These are phyloP conservation scores for Flaveria brownii DNA, from an alignment of 129 eudicot species.

Conservation along the genomic window DNA sequence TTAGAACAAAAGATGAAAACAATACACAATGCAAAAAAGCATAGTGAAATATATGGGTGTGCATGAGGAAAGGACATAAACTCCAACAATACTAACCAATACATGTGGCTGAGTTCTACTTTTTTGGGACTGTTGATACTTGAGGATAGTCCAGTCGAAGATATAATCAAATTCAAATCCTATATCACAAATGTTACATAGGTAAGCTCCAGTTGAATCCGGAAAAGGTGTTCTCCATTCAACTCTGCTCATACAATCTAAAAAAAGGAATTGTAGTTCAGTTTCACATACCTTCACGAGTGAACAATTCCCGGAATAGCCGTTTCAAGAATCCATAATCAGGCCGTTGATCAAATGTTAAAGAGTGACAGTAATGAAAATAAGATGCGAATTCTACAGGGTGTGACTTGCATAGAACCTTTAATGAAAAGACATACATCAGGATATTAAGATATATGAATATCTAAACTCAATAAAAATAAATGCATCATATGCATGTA, in stretches of 20 bases:
- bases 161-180: slow-evolving; percentile 90
- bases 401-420: slow-evolving; percentile 96
- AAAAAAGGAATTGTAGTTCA: not conserved
- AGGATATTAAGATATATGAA: slow-evolving; percentile 16
- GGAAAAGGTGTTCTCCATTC: not conserved
- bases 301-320: slow-evolving; percentile 86
- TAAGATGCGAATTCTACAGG: slow-evolving; percentile 98
- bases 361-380: slow-evolving; percentile 94
- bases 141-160: slow-evolving; percentile 94
- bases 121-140: slow-evolving; percentile 90
- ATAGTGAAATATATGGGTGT: not conserved
- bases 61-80: slow-evolving; percentile 15
- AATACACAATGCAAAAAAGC: not conserved
- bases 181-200: slow-evolving; percentile 31
- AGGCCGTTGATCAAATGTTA: slow-evolving; percentile 97
- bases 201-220: no score
- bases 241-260: not conserved
- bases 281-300: slow-evolving; percentile 74
- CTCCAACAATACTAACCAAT: slow-evolving; percentile 31
- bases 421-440: slow-evolving; percentile 12
- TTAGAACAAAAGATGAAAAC: slow-evolving; percentile 1
- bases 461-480: slow-evolving; percentile 5
- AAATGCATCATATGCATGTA: slow-evolving; percentile 27
- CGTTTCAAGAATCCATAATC: slow-evolving; percentile 97
- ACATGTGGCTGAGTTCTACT: slow-evolving; percentile 61